Percentiles rank a stretch among this genome's conserved stretches.
phyloP scores from a whole-genome alignment of 1,284 basidiomycete genomes.

The Trametes sp. region DNA sequence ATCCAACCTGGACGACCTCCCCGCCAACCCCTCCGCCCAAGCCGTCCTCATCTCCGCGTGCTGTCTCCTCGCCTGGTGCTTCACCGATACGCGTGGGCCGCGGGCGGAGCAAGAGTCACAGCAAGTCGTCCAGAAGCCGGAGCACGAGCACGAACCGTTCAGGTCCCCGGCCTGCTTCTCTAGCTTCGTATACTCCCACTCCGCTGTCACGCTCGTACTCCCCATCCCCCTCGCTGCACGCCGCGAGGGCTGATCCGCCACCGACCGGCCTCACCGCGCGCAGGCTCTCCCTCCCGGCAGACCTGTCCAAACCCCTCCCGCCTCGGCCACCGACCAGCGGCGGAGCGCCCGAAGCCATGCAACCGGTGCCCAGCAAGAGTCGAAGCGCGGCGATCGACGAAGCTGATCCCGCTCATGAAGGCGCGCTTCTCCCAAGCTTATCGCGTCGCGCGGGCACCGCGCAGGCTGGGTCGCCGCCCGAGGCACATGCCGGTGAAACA shows the following conservation, averaged over 20 bases:
- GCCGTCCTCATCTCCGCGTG: conserved; percentile 47
- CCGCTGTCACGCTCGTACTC: conserved; percentile 26
- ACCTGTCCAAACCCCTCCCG: conserved; percentile 31
- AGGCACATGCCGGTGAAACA: conserved; percentile 12
- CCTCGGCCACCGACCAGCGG: conserved; percentile 8
- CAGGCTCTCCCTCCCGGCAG: conserved; percentile 31
- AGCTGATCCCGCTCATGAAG: conserved; percentile 13
- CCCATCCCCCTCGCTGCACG: conserved; percentile 13
- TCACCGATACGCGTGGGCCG: conserved; percentile 47
- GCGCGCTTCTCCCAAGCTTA: conserved; percentile 34
- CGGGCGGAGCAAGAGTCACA: conserved; percentile 33
- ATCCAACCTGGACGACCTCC: conserved; percentile 58
- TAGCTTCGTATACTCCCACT: conserved; percentile 27
- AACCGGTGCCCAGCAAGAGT: conserved; percentile 21
- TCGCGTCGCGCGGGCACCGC: conserved; percentile 24
- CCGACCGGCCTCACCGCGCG: conserved; percentile 9
- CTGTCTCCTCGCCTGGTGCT: conserved; percentile 62
- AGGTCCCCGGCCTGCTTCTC: conserved; percentile 31
- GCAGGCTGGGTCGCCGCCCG: conserved; percentile 3
- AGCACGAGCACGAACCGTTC: conserved; percentile 21
- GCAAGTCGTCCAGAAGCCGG: conserved; percentile 18
- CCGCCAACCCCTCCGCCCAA: conserved; percentile 62
- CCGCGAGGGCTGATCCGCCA: conserved; percentile 1
- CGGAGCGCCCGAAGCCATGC: conserved; percentile 24
- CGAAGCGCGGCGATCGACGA: conserved; percentile 21